Base-by-base conservation (phyloP, 139 green algal genomes). In the Bryopsis sp. region DNA sequence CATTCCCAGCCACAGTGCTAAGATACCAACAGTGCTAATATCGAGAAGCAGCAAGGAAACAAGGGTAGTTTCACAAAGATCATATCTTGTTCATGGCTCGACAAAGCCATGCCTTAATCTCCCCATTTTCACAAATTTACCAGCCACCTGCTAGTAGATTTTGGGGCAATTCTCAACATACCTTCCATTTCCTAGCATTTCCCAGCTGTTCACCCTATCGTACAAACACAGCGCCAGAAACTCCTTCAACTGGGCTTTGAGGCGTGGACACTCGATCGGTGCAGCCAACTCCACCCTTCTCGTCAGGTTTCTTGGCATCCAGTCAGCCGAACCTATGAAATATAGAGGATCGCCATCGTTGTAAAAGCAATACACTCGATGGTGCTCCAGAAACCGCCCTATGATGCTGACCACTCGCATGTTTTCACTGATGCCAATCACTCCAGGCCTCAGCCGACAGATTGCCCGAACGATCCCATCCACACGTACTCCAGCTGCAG, bases 291-390 rank as follows among this genome's bases (percentile, higher is more conserved):
- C 81, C 24, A 88, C 79, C 11, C 81, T 74, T 24, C 73, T 48
- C 0, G 69, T 68, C 31, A 88, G 73, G 70, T 88, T 88, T 39
- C 81, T 65, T 0, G 67, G 62, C 80, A 85, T 85, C 79, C 80
- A 86, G 47, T 88, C 81, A 0, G 81, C 79, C 0, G 71, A 81
- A 31, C 81, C 78, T 29, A 88, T 82, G 77, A 77, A 85, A 59
- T 73, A 79, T 2, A 73, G 34, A 26, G 74, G 74, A 38, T 73
- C 28, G 28, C 69, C 68, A 58, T 48, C 15, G 47, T 84, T 84
- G 50, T 78, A 39, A 61, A 87, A 87, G 36, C 54, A 47, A 58
- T 70, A 79, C 26, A 84, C 71, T 39, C 81, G 72, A 62, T 85
- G 72, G 65, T 87, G 81, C 68, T 87, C 81, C 35, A 87, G 68